Evolutionary conservation across 768 basidiomycete species (phyloP).

Genomic region (Daedaleopsis nitida): DNA sequence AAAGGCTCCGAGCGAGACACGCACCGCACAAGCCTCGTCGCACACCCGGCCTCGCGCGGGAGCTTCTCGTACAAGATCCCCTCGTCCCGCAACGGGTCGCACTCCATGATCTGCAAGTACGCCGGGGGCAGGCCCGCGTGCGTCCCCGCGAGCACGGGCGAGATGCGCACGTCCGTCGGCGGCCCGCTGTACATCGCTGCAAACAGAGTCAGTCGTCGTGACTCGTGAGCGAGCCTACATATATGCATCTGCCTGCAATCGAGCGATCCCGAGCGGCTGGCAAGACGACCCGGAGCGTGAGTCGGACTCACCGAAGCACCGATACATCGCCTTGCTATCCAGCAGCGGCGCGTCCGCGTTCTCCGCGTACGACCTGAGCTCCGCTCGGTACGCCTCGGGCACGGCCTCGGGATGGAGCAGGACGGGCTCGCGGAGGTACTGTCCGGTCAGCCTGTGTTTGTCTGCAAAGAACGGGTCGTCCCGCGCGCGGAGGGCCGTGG

Average conservation of each 20-base stretch:
- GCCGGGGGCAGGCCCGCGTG: constrained; percentile 25
- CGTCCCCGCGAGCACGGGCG: constrained; percentile 24
- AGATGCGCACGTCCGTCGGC: constrained; percentile 14
- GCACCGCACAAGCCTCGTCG: constrained; percentile 27
- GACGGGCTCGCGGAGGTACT: constrained; percentile 26
- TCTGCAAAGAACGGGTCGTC: constrained; percentile 29
- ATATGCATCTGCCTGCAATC: no score
- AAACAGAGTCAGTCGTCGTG: no score
- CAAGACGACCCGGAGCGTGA: no score
- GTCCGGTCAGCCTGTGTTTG: constrained; percentile 24
- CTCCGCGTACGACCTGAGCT: constrained; percentile 27
- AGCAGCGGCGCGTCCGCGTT: constrained; percentile 21
- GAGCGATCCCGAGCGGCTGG: no score
- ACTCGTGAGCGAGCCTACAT: no score
- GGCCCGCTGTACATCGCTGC: not conserved
- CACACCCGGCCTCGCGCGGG: constrained; percentile 25
- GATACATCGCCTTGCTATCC: not conserved
- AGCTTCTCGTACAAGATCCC: constrained; percentile 28
- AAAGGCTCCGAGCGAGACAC: not conserved
- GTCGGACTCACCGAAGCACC: not conserved
- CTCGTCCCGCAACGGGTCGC: constrained; percentile 33
- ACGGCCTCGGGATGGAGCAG: constrained; percentile 17
- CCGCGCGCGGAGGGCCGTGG: constrained; percentile 25
- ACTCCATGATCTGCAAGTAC: constrained; percentile 28
- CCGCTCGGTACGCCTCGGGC: constrained; percentile 24